phyloP scores from a whole-genome alignment of 139 green algal species.

The Tetradesmus obliquus region DNA sequence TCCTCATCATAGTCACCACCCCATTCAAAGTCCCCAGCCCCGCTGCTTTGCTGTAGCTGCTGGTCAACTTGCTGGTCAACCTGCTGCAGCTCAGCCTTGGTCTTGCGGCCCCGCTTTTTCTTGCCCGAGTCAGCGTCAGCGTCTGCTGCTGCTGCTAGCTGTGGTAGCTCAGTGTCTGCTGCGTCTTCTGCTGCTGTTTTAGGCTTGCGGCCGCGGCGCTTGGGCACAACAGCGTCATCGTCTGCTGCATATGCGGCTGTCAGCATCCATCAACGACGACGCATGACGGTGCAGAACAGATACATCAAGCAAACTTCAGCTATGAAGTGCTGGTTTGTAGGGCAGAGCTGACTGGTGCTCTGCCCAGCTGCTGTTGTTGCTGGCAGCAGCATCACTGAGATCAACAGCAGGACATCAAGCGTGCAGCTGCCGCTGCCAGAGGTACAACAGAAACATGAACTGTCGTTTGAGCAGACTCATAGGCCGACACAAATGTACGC shows the following conservation, averaged over 20 bases:
- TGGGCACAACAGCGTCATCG: background rate
- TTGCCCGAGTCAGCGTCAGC: background rate
- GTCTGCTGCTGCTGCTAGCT: constrained; percentile 11
- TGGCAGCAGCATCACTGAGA: background rate
- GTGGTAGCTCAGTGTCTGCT: background rate
- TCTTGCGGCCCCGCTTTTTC: constrained; percentile 13
- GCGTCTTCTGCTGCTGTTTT: constrained; percentile 21
- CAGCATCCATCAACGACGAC: background rate
- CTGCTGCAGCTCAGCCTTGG: constrained; percentile 24
- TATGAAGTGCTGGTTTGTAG: no score
- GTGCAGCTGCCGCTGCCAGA: no score
- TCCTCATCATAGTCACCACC: constrained; percentile 14
- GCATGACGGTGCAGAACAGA: no score
- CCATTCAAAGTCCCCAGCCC: background rate
- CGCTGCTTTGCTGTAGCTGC: background rate
- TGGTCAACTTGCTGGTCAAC: background rate
- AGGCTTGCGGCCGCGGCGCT: constrained; percentile 28
- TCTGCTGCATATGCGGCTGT: background rate
- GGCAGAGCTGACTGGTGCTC: no score
- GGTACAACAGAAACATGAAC: background rate
- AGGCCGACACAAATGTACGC: background rate
- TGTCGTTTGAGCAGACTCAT: background rate
- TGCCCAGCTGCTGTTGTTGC: background rate
- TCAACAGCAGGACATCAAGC: background rate
- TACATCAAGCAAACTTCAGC: no score